Evolutionary conservation across 768 basidiomycete species (phyloP), one percentile per base, ranked within the genome.

Genomic region (Naganishia vaughanmartiniae): DNA sequence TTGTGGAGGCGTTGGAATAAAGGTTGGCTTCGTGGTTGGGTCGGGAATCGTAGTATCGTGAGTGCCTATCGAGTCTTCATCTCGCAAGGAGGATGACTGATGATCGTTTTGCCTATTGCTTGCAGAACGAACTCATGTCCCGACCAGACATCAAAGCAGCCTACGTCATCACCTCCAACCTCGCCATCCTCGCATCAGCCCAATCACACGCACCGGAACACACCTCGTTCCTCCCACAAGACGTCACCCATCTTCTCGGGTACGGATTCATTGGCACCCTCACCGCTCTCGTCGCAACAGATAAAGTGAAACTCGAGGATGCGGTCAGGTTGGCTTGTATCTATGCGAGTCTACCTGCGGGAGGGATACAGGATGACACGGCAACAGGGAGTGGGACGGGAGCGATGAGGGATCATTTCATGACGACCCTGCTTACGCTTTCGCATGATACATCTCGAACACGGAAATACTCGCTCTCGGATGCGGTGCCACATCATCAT

Each of bases 241-340:
- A 74, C 10, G 77, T 75, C 21, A 74, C 74, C 7, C 75, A 78
- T 67, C 74, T 80, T 21, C 76, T 75, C n/a, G 79, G 79, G 26
- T 78, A 80, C 55, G 79, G 79, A 15, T 80, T 80, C 70, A 74
- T 80, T 57, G 79, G 79, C 1, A 78, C 78, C 30, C 66, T 80
- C 21, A 78, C 79, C 4, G 74, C 76, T 0, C 67, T 80, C n/a
- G 79, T 80, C 6, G 79, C 76, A 15, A 71, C 75, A 15, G 77
- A 76, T 11, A 71, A 74, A 39, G 45, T 80, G 5, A 77, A 78
- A 54, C 71, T 80, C 19, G 69, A 74, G 24, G 76, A 77, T 21
- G 78, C 76, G 4, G 76, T 79, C 33, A 39, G 79, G 24, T 56
- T 80, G 19, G 76, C 77, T 3, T 63, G 60, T 30, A 63, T 63